Evolutionary conservation across 768 basidiomycete species (phyloP).

Genomic region (Macrolepiota albuminosa): DNA sequence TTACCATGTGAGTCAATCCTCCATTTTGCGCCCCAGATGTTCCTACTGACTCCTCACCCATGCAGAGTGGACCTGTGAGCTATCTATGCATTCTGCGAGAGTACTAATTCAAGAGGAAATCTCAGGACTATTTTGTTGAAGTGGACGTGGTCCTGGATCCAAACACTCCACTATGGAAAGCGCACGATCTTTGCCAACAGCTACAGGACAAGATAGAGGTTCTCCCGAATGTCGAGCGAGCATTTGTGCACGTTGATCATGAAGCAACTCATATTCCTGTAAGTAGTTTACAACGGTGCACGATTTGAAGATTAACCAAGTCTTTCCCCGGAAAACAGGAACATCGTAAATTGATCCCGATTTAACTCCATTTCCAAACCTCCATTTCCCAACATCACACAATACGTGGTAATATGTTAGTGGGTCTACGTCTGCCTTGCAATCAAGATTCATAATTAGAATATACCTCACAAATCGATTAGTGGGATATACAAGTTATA

Average conservation of each 20-base stretch:
- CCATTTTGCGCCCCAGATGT: constrained; percentile 1
- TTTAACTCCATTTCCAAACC: not conserved
- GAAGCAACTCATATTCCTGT: constrained; percentile 77
- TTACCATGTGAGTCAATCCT: constrained; percentile 63
- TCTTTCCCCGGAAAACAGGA: constrained; percentile 27
- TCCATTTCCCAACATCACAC: not conserved
- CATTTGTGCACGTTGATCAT: constrained; percentile 94
- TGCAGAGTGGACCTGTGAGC: constrained; percentile 69
- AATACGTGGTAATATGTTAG: not conserved
- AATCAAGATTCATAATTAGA: not conserved
- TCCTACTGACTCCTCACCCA: constrained; percentile 4
- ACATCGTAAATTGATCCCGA: constrained; percentile 38
- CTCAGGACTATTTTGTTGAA: constrained; percentile 87
- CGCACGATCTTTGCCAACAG: constrained; percentile 80
- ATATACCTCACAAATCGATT: not conserved
- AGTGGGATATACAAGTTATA: not conserved
- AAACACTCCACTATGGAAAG: constrained; percentile 83
- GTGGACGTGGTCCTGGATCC: constrained; percentile 92
- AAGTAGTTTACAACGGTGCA: constrained; percentile 13
- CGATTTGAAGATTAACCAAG: constrained; percentile 2
- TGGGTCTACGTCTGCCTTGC: not conserved
- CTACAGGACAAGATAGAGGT: constrained; percentile 87
- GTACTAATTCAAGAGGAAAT: not conserved
- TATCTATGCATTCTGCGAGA: not conserved
- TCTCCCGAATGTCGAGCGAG: constrained; percentile 85